Evolutionary conservation across 2,329 filamentous ascomycete genomes (phyloP).

Genomic region (Clarireedia monteithiana): DNA sequence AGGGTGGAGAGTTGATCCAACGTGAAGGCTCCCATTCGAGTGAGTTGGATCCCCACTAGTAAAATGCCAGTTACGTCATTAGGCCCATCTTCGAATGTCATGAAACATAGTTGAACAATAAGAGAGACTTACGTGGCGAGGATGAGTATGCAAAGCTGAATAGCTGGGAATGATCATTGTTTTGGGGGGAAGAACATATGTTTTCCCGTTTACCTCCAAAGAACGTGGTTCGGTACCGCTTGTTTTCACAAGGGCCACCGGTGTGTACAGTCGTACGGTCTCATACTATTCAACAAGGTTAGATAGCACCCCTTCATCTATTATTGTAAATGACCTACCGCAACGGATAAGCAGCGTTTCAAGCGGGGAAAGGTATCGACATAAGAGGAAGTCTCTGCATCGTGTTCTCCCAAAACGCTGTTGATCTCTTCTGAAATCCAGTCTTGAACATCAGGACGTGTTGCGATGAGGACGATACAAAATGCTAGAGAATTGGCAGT

Average conservation of each 20-base stretch:
- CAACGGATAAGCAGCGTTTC: constrained; percentile 1
- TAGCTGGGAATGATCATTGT: constrained; percentile 3
- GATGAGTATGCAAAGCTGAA: constrained; percentile 1
- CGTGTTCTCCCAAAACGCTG: background rate
- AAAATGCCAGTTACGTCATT: background rate
- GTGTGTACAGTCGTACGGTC: background rate
- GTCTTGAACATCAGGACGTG: constrained; percentile 1
- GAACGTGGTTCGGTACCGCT: background rate
- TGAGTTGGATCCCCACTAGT: background rate
- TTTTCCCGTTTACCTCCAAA: background rate
- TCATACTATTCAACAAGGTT: background rate
- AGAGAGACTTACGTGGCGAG: background rate
- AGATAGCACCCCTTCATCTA: background rate
- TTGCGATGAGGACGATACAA: background rate
- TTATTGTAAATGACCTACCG: background rate
- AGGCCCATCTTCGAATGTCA: background rate
- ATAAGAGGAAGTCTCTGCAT: background rate
- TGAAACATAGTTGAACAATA: background rate
- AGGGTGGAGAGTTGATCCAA: background rate
- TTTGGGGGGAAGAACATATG: background rate
- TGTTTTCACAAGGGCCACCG: background rate
- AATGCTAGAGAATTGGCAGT: background rate
- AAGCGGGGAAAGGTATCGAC: background rate
- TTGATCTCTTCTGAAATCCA: constrained; percentile 1
- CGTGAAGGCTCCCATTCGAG: constrained; percentile 1